Evolutionary conservation across 1,284 basidiomycete genomes (phyloP).

Genomic region (Psilocybe mexicana): DNA sequence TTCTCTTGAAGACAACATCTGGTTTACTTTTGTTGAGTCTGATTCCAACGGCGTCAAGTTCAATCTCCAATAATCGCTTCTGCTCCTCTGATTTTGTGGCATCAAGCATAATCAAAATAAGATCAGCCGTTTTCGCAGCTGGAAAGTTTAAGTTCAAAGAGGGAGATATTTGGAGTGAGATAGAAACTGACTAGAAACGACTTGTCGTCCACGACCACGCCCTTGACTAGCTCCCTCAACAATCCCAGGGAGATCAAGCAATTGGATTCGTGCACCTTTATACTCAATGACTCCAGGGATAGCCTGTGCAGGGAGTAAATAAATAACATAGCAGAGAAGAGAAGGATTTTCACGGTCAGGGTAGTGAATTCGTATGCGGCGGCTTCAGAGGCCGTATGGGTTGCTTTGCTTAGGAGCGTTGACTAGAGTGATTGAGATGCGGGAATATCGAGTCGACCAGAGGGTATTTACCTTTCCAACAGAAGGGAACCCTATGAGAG

Average conservation of each 20-base stretch:
- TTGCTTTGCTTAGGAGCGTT: constrained; percentile 89
- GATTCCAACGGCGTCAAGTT: constrained; percentile 96
- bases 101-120: constrained; percentile 94
- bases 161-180: constrained; percentile 7
- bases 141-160: constrained; percentile 3
- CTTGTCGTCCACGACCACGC: constrained; percentile 92
- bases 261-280: constrained; percentile 89
- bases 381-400: constrained; percentile 85
- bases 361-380: constrained; percentile 98
- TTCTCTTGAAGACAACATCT: constrained; percentile 85
- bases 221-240: constrained; percentile 95
- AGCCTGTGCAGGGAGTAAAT: constrained; percentile 48
- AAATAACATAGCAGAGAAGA: background rate
- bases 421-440: constrained; percentile 51
- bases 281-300: constrained; percentile 96
- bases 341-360: constrained; percentile 63
- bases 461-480: constrained; percentile 74
- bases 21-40: constrained; percentile 88
- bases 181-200: constrained; percentile 70
- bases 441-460: background rate
- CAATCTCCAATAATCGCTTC: constrained; percentile 83
- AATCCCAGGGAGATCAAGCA: constrained; percentile 96
- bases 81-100: constrained; percentile 97
- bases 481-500: constrained; percentile 92
- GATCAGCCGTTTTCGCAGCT: constrained; percentile 94